Base-by-base conservation (phyloP, 2,329 filamentous ascomycete species). In the Lachnum nothofagi region DNA sequence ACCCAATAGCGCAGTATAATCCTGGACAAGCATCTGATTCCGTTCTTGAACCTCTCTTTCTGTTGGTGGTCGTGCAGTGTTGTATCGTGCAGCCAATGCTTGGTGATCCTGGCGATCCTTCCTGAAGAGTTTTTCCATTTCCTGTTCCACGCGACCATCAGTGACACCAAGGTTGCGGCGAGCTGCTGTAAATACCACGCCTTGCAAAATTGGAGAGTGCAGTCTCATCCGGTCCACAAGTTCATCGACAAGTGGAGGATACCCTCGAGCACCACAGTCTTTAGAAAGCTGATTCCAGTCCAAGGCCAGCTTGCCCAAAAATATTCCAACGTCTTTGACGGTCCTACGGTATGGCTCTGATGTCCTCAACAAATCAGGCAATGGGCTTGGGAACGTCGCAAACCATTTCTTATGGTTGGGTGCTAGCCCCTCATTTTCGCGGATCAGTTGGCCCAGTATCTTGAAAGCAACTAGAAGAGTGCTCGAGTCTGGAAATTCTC, bases 161-260 rank as follows among this genome's bases (percentile, higher is more conserved):
- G 40, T 20, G 14, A 69, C 56, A 3, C 69, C 70, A 54, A 77
- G 65, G n/a, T 75, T 68, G 33, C 77, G 72, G 41, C 74, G 62
- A 9, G 71, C 69, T 4, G 74, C 70, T 22, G 70, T 72, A 57
- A 82, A 84, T 3, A 80, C 64, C 23, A 80, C 73, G 1, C 63
- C 64, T 56, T 81, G 77, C 5, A 86, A 64, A 1, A 73, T 68
- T 0, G 67, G 60, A 0, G 81, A 85, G 6, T 60, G 62, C 10
- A 83, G 62, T 5, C 63, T 60, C 29, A 85, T 68, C 10, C 64
- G 56, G n/a, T 63, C 60, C 4, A 71, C 62, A 23, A 86, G 65
- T 57, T 85, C 82, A 45, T 72, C 70, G 27, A 78, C 71, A n/a
- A 82, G 65, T 4, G 80, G 75, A 3, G 81, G 81, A 55, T 73